Percentiles rank a stretch among this genome's conserved stretches.
Conservation (phyloP, 1,284 basidiomycete species). For the Rhodotorula sp. region DNA sequence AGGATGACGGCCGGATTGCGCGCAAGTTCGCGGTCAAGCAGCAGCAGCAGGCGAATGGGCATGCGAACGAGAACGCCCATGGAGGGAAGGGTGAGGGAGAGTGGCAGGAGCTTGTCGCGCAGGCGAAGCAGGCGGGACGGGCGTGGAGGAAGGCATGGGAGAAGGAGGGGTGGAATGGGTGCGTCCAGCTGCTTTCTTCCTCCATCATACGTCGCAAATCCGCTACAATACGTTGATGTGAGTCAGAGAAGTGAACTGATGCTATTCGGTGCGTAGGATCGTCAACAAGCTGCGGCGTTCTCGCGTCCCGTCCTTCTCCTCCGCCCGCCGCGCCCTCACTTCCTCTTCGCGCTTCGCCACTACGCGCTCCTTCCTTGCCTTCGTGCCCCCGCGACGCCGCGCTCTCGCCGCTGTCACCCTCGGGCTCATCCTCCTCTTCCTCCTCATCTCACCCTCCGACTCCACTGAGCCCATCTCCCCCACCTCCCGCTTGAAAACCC, state of each 20-base stretch:
- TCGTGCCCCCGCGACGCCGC: constrained; percentile 23
- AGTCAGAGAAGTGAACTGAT: neutral
- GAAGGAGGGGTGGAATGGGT: constrained; percentile 26
- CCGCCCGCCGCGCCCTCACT: constrained; percentile 9
- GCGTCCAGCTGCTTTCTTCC: too few relatives aligned
- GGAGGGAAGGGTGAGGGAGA: constrained; percentile 8
- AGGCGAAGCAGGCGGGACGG: constrained; percentile 5
- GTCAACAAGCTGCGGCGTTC: neutral
- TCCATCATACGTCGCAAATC: too few relatives aligned
- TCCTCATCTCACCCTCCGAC: constrained; percentile 14
- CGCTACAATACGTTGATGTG: too few relatives aligned
- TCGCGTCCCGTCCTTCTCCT: neutral
- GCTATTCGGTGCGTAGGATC: neutral
- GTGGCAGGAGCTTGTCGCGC: constrained; percentile 13
- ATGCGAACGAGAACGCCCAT: neutral
- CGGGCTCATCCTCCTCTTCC: constrained; percentile 21
- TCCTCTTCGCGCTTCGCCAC: neutral
- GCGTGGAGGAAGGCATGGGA: constrained; percentile 19
- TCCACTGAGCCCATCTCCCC: neutral
- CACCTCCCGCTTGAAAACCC: neutral
- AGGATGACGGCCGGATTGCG: constrained; percentile 2
- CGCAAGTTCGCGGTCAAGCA: neutral
- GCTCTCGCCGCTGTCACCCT: constrained; percentile 8
- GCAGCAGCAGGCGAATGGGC: constrained; percentile 11
- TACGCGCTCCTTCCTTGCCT: constrained; percentile 1